Evolutionary conservation across 106 monocot genomes (phyloP), one percentile per base, ranked within the genome.

Genomic region (Apostasia ramifera): DNA sequence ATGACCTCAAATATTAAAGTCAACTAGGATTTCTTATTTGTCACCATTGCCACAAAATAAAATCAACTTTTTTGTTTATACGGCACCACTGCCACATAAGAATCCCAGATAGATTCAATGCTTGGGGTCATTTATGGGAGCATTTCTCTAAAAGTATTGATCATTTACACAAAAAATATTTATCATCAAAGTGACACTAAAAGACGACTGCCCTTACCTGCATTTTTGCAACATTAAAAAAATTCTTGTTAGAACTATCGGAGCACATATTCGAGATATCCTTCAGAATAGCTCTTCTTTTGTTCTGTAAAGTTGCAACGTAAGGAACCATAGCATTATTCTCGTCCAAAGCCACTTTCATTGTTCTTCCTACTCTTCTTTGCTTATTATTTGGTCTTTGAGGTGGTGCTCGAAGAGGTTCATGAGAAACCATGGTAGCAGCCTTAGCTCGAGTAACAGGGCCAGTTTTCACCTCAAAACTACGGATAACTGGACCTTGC

Each of bases 361-460:
- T 86, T 72, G 71, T 71, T 40, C 75, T 76, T 41, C 62, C 66
- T 47, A 40, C 56, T 39, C 39, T 41, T 53, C 38, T 59, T 52
- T 70, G 79, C 47, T 80, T 73, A 39, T 54, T 78, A 11, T 82
- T 75, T 42, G 62, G 61, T 69, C 73, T 84, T 40, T 13, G 12
- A 8, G 71, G 40, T 6, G 79, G 55, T 40, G 63, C 81, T 53
- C 70, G 74, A 59, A 69, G 60, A 44, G n/a, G 67, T 7, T 55
- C 38, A 71, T 44, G 61, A 66, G 61, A 74, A 60, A 61, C 78
- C 15, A 3, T 47, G 41, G 81, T 79, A 72, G 89, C 89, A 74
- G 93, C 79, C 61, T 75, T 72, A 65, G 93, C 74, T 55, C 89
- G 74, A 47, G 93, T 93, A 3, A 91, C 65, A 69, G 84, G 69